phyloP scores from a whole-genome alignment of 768 basidiomycete genomes.

The Rhizopogon vesiculosus region DNA sequence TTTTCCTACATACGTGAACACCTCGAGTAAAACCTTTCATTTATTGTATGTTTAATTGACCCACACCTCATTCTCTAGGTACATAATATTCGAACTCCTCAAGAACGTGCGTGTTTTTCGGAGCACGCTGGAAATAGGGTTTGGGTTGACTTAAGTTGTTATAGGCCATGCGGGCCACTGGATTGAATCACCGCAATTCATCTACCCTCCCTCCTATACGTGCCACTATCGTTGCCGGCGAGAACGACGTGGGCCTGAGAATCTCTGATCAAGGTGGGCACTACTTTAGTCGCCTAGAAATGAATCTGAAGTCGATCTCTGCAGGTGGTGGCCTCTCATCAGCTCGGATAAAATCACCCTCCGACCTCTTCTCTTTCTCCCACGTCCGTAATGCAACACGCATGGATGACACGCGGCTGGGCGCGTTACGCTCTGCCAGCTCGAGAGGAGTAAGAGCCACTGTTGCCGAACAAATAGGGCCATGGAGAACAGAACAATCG shows the following conservation, averaged over 20 bases:
- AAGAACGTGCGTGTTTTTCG: conserved; percentile 66
- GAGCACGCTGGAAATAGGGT: neutral
- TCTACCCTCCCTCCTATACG: conserved; percentile 54
- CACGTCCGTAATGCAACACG: conserved; percentile 74
- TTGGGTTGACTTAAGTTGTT: neutral
- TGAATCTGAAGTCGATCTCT: conserved; percentile 9
- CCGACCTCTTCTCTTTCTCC: conserved; percentile 87
- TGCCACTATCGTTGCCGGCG: conserved; percentile 72
- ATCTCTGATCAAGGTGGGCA: conserved; percentile 84
- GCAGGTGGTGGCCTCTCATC: conserved; percentile 69
- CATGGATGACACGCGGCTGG: conserved; percentile 61
- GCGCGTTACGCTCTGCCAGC: conserved; percentile 61
- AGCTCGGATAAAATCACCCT: conserved; percentile 51
- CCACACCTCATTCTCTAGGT: conserved; percentile 38
- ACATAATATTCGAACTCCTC: conserved; percentile 84
- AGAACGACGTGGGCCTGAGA: conserved; percentile 71
- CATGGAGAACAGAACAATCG: conserved; percentile 29
- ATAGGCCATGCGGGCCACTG: conserved; percentile 75
- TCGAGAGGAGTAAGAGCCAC: conserved; percentile 69
- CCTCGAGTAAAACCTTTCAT: conserved; percentile 54
- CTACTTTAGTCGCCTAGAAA: neutral
- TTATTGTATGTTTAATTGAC: neutral
- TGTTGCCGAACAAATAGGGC: conserved; percentile 69
- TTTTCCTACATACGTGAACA: conserved; percentile 88
- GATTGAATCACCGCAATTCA: conserved; percentile 40